These are phyloP conservation scores for Prunus armeniaca DNA, from an alignment of 306 rosid genomes.

Conservation along the genomic window DNA sequence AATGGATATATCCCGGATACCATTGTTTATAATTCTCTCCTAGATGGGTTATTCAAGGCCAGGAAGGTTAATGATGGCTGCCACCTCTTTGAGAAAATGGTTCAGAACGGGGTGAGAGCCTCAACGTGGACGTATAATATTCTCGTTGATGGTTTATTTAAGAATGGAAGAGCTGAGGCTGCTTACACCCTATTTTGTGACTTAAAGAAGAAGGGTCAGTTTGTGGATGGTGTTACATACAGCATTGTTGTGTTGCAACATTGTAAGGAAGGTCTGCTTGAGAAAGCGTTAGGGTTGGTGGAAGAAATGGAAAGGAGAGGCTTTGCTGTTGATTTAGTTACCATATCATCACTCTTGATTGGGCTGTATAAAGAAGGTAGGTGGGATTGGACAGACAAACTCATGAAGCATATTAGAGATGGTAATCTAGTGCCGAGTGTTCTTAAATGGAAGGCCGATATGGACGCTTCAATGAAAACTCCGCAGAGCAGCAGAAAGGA, in stretches of 20 bases:
- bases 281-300: constrained; percentile 65
- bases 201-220: constrained; percentile 81
- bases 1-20: constrained; percentile 51
- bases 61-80: constrained; percentile 63
- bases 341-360: constrained; percentile 67
- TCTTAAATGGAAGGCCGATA: constrained; percentile 70
- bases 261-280: constrained; percentile 70
- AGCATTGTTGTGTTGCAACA: constrained; percentile 75
- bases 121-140: constrained; percentile 74
- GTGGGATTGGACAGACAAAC: constrained; percentile 83
- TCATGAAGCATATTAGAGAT: constrained; percentile 79
- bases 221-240: constrained; percentile 74
- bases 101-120: constrained; percentile 66
- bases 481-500: constrained; percentile 58
- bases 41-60: constrained; percentile 75
- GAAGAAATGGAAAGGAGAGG: constrained; percentile 95
- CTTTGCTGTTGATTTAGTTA: constrained; percentile 72
- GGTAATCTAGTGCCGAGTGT: constrained; percentile 62
- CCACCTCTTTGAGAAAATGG: constrained; percentile 84
- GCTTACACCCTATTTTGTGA: constrained; percentile 74
- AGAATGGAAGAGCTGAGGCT: constrained; percentile 83
- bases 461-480: constrained; percentile 71
- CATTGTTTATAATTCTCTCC: constrained; percentile 64
- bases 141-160: constrained; percentile 70
- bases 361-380: constrained; percentile 59